Evolutionary conservation across 768 basidiomycete species (phyloP).

Genomic region (Podaxis sp.): DNA sequence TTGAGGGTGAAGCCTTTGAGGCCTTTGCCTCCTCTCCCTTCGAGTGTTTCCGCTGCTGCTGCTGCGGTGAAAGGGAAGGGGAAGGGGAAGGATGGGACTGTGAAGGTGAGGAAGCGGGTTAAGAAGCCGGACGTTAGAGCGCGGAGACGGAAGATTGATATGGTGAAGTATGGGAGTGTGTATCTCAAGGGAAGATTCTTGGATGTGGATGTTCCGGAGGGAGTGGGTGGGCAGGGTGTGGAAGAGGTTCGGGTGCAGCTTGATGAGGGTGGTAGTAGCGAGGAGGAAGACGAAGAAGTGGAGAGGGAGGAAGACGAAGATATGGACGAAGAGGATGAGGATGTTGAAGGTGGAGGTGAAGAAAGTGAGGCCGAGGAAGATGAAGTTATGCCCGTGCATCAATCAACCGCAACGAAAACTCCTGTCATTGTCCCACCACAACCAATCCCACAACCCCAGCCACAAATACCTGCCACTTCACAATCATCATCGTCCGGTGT

Average conservation of each 20-base stretch:
- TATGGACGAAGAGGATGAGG: slow-evolving; percentile 14
- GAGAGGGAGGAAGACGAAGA: slow-evolving; percentile 19
- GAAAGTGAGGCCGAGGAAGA: slow-evolving; percentile 18
- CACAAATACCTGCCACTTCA: not conserved
- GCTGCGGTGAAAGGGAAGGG: slow-evolving; percentile 15
- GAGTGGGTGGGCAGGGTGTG: slow-evolving; percentile 19
- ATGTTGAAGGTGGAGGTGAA: slow-evolving; percentile 3
- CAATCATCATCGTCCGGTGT: slow-evolving; percentile 1
- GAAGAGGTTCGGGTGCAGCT: slow-evolving; percentile 12
- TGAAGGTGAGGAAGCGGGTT: slow-evolving; percentile 42
- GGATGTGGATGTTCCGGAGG: slow-evolving; percentile 37
- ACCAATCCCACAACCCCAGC: not conserved
- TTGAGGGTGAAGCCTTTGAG: slow-evolving; percentile 69
- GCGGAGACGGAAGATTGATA: slow-evolving; percentile 67
- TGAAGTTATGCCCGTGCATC: not conserved
- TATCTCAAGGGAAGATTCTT: slow-evolving; percentile 73
- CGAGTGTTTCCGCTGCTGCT: slow-evolving; percentile 14
- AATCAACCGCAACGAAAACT: not conserved
- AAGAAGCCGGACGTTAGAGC: slow-evolving; percentile 59
- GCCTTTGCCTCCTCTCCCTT: slow-evolving; percentile 45
- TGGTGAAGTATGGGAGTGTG: slow-evolving; percentile 66
- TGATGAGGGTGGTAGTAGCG: slow-evolving; percentile 17
- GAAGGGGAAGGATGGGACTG: slow-evolving; percentile 16
- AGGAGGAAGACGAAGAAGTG: slow-evolving; percentile 2
- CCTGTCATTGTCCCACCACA: slow-evolving; percentile 8